Evolutionary conservation across 441 rosid genomes (phyloP).

Genomic region (Populus hybrid): DNA sequence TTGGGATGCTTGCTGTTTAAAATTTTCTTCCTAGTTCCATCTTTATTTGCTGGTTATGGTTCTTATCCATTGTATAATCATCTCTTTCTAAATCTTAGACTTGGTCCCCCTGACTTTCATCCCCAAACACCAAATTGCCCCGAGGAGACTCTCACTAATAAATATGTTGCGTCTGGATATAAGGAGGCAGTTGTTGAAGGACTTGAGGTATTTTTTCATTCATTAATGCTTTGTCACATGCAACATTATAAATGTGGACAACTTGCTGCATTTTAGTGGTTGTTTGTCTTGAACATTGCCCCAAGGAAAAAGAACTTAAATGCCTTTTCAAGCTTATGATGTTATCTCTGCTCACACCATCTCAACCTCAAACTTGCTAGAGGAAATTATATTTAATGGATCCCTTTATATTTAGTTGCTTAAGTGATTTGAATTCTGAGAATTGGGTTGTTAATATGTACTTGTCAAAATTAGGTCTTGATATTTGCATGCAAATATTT

Average conservation of each 20-base stretch:
- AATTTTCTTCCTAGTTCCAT: constrained; percentile 6
- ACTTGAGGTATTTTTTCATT: constrained; percentile 63
- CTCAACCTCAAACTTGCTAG: constrained; percentile 1
- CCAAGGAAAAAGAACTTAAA: not conserved
- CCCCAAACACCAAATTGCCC: constrained; percentile 88
- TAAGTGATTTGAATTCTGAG: not conserved
- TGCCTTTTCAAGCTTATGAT: not conserved
- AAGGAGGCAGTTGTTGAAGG: constrained; percentile 97
- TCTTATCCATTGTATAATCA: constrained; percentile 18
- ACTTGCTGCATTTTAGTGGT: constrained; percentile 7
- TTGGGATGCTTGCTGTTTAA: constrained; percentile 20
- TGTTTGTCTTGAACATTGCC: not conserved
- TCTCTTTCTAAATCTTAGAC: constrained; percentile 44
- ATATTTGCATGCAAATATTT: not conserved
- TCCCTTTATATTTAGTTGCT: not conserved
- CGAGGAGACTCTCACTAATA: constrained; percentile 88
- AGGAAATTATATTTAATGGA: not conserved
- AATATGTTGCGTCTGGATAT: constrained; percentile 81
- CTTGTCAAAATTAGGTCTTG: not conserved
- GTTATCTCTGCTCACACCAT: not conserved
- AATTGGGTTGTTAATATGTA: not conserved
- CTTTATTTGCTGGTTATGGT: constrained; percentile 13
- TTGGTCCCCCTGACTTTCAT: constrained; percentile 95
- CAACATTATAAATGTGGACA: constrained; percentile 10
- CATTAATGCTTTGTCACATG: not conserved